Conservation (phyloP, 176 grass and related monocot genomes). For the Oryza meyeriana region DNA sequence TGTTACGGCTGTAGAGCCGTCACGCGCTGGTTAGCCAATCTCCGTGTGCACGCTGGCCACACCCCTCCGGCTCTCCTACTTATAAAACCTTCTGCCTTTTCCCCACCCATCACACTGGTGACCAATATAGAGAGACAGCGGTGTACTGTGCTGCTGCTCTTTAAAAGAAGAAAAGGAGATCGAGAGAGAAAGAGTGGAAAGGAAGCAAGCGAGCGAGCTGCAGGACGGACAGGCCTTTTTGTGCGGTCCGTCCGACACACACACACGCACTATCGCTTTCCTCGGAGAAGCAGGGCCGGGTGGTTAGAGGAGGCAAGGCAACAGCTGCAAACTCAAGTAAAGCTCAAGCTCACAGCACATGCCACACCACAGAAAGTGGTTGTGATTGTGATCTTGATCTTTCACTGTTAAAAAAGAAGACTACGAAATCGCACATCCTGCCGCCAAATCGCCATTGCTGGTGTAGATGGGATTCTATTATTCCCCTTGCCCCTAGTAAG, state of each 20-base stretch:
- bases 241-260: background rate
- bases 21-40: too few species aligned
- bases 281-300: background rate
- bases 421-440: constrained; percentile 8
- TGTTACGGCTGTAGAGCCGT: too few species aligned
- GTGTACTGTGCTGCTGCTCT: constrained; percentile 10
- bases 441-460: background rate
- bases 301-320: constrained; percentile 2
- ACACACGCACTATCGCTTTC: constrained; percentile 25
- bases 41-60: too few species aligned
- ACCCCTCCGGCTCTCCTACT: too few species aligned
- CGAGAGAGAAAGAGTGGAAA: background rate
- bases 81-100: constrained; percentile 4
- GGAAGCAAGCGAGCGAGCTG: constrained; percentile 25
- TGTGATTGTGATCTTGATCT: constrained; percentile 10
- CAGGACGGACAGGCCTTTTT: background rate
- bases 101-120: background rate
- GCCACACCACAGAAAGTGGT: constrained; percentile 6
- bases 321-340: constrained; percentile 25
- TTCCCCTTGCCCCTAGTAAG: constrained; percentile 18
- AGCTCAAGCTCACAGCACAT: background rate
- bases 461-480: constrained; percentile 30
- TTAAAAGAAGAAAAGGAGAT: background rate
- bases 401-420: background rate
- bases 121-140: constrained; percentile 22